Base-by-base conservation (phyloP, 2,329 filamentous ascomycete species). In the Hymenoscyphus occultus region DNA sequence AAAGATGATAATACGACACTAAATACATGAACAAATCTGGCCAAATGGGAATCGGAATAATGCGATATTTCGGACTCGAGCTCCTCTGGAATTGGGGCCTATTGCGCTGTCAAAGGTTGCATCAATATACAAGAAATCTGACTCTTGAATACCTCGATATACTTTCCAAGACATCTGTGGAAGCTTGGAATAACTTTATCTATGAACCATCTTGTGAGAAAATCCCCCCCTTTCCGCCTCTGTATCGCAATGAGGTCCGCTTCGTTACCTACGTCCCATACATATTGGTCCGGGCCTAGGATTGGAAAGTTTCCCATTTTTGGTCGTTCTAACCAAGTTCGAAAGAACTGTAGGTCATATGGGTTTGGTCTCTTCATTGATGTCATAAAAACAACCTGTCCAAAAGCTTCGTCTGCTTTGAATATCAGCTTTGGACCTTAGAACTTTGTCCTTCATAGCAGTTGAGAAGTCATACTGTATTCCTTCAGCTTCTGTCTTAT, bases 221-320 rank as follows among this genome's bases (percentile, higher is more conserved):
- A n/a, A 28, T 60, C 59, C 4, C n/a, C 22, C 2, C 59, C 40
- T 16, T 14, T 39, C 12, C 39, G 59, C 3, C 19, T n/a, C 10
- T 48, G n/a, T 9, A 60, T 31, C 5, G 59, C 39, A 13, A 48
- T 4, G n/a, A 60, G 59, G 6, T 28, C n/a, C 3, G 19, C 12
- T 14, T 16, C 16, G 39, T 28, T 13, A 12, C 3, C 22, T 31
- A 19, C 31, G 16, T 66, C 40, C 68, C 68, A 72, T 5, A 65
- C 59, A 7, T 48, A 19, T 13, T 48, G 39, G 48, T 72, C 69
- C 2, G 62, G 42, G 6, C 71, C 69, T 0, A 54, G 22, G 9
- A 72, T 54, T 1, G 70, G 69, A 19, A 67, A 65, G 5, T 59
- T 58, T 2, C 69, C 70, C 65, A 68, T 69, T 1, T 10, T 19